Evolutionary conservation across 23 red algal genomes (phyloP), one percentile per base, ranked within the genome.

Genomic region (Agarophyton chilense): DNA sequence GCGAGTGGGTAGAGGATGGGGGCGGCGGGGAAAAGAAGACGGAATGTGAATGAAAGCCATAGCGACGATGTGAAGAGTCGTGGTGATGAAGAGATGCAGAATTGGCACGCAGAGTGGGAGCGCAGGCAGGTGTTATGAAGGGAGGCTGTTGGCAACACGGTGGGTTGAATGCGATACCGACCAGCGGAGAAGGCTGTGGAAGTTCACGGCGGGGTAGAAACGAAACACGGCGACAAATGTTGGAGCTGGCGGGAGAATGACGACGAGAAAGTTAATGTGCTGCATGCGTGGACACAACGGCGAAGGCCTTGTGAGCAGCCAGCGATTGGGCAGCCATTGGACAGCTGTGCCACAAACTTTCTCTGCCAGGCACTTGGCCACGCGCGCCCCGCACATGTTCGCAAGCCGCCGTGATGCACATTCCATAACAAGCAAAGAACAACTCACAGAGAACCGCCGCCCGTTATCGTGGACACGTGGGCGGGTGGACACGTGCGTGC

Each of bases 11-110:
- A 22, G 57, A 38, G 51, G 81, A 74, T 25, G 46, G 46, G 40
- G 50, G 52, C 25, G 64, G 82, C 33, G 19, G 39, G 34, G 82
- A 43, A 65, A 22, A n/a, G 51, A 33, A 22, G 56, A 57, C 1
- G 57, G 44, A 9, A 38, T 11, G 41, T 74, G 39, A 28, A 49
- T 18, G 41, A 74, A 74, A 74, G 68, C 68, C 68, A 74, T 74
- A 39, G 21, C 4, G 41, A 74, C 18, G 41, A 3, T 26, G 21
- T 25, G 68, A 49, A 11, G 40, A 9, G 33, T n/a, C 66, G 35
- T 44, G 17, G 40, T 13, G 36, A 44, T 43, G 36, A 32, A 43
- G n/a, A 4, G 56, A 24, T 8, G 16, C 17, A 55, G 52, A 2
- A 21, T 21, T 18, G 56, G 18, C 24, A 25, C 24, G 18, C 28